phyloP scores from a whole-genome alignment of 2,329 filamentous ascomycete species.

The Parastagonospora nodorum region DNA sequence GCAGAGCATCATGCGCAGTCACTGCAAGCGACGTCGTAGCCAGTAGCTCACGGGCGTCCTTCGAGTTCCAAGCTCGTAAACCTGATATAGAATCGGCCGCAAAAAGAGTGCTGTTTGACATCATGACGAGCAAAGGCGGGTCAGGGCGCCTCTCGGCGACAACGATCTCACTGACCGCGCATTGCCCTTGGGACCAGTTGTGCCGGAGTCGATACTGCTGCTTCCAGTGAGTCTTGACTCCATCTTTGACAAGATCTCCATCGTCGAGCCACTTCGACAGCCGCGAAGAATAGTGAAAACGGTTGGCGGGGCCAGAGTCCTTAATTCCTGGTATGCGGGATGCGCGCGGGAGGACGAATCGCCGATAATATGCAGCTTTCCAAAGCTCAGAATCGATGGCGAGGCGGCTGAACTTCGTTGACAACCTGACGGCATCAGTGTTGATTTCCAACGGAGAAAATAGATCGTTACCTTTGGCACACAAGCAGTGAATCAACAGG shows the following conservation, averaged over 20 bases:
- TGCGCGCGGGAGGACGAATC: conserved; percentile 82
- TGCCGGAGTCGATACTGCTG: conserved; percentile 83
- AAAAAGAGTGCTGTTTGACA: conserved; percentile 76
- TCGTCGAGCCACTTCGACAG: conserved; percentile 67
- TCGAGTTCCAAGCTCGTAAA: conserved; percentile 78
- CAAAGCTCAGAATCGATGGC: conserved; percentile 85
- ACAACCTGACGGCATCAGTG: conserved; percentile 60
- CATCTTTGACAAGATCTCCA: conserved; percentile 58
- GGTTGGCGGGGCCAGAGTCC: conserved; percentile 45
- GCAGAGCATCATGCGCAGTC: conserved; percentile 18
- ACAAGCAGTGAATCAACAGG: conserved; percentile 69
- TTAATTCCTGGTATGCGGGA: conserved; percentile 73
- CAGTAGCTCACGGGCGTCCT: conserved; percentile 61
- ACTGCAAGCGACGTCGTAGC: conserved; percentile 50
- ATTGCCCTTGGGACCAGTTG: conserved; percentile 87
- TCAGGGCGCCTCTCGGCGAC: conserved; percentile 59
- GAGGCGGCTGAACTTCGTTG: conserved; percentile 73
- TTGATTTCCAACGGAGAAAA: not conserved
- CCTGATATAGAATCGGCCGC: conserved; percentile 74
- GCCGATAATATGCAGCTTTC: conserved; percentile 85
- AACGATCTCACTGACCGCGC: conserved; percentile 77
- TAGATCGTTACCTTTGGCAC: conserved; percentile 60
- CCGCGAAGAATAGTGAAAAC: conserved; percentile 58
- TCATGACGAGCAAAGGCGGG: conserved; percentile 72
- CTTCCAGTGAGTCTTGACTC: conserved; percentile 75